phyloP scores from a whole-genome alignment of 495 filamentous ascomycete genomes.

The Apiosordaria backusii region DNA sequence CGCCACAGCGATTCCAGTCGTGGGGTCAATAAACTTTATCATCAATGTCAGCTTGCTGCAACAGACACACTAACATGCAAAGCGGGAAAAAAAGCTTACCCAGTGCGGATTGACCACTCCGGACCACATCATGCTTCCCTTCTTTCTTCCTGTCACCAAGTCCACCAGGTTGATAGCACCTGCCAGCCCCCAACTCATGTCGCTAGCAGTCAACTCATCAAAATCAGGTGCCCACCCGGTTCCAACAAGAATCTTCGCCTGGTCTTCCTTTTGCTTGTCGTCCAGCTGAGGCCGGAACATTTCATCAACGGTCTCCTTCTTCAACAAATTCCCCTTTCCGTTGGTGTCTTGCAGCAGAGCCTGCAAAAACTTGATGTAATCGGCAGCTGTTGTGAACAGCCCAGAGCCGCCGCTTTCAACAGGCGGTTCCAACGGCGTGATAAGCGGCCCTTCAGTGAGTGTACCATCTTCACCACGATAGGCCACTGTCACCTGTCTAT shows the following conservation, averaged over 20 bases:
- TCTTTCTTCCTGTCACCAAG: conserved; percentile 29
- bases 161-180: conserved; percentile 32
- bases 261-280: conserved; percentile 20
- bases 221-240: conserved; percentile 24
- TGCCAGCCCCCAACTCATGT: conserved; percentile 19
- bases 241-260: conserved; percentile 8
- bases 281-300: conserved; percentile 54
- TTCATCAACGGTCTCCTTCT: conserved; percentile 37
- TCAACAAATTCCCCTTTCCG: conserved; percentile 17
- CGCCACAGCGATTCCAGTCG: conserved; percentile 30
- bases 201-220: conserved; percentile 13
- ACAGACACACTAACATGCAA: not conserved
- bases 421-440: conserved; percentile 16
- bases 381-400: conserved; percentile 42
- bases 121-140: conserved; percentile 37
- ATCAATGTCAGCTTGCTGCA: not conserved
- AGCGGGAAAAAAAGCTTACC: conserved; percentile 23
- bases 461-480: conserved; percentile 1
- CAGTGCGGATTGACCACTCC: conserved; percentile 32
- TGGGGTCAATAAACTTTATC: conserved; percentile 36
- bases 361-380: conserved; percentile 50
- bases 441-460: conserved; percentile 8
- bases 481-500: not conserved
- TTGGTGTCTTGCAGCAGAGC: conserved; percentile 36
- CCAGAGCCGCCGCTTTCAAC: conserved; percentile 51